Evolutionary conservation across 192 early-diverging fungal species (phyloP), one percentile per base, ranked within the genome.

Genomic region (Linnemannia elongata): DNA sequence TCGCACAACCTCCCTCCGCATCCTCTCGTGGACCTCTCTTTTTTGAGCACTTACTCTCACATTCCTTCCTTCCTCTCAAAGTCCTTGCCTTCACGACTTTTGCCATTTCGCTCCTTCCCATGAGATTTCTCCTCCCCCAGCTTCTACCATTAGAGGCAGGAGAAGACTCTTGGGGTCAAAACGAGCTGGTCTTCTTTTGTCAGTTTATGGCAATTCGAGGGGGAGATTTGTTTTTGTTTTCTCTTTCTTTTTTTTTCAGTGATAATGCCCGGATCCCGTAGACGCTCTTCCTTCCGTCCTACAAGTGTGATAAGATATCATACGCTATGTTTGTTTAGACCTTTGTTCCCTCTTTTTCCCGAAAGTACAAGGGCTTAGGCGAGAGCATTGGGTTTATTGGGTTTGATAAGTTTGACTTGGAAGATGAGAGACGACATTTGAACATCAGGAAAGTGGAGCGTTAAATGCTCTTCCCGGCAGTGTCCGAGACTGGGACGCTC

Each of bases 121-220:
- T 71, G 45, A 74, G 24, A 3, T 6, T 36, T 44, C 1, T 45
- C 68, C 76, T 66, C 41, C 76, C 76, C 76, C 60, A 78, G 76
- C 68, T 78, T 78, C 76, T 78, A 52, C 76, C 68, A 69, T 78
- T 78, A 78, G 76, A 78, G 76, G 76, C 63, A 78, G 45, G 57
- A 63, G 55, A 38, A 41, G 2, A 63, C 17, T 52, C 24, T 39
- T 45, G 47, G 54, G n/a, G 17, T 36, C 52, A 33, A 39, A 3
- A 66, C n/a, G 24, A n/a, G 75, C 0, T 76, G 38, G 55, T 39
- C 55, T 76, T 76, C 36, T 41, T 57, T 42, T 44, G 75, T 39
- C 24, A 24, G 57, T 74, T 49, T 35, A 30, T 27, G 44, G 13
- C 27, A 74, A 41, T 22, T 74, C 15, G 45, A 22, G n/a, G 42